These are phyloP conservation scores for Suillus sp. DNA, from an alignment of 768 basidiomycete species.

Conservation along the genomic window DNA sequence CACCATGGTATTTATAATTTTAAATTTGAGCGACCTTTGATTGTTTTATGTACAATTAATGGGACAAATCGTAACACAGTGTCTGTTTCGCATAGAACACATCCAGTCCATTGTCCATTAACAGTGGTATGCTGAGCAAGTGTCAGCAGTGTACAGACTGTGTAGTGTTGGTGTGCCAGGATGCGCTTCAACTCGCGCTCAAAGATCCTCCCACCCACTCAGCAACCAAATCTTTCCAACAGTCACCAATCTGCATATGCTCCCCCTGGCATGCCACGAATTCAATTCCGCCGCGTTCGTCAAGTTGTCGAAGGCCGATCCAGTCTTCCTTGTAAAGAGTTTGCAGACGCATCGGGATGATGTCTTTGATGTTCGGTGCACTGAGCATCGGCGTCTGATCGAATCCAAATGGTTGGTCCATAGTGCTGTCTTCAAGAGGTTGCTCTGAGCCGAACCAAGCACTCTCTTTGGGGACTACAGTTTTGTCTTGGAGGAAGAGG, in stretches of 20 bases:
- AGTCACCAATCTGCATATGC: conserved; percentile 73
- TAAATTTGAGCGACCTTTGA: not conserved
- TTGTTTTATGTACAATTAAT: too few species aligned
- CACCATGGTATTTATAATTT: not conserved
- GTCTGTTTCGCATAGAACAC: not conserved
- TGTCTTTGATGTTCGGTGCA: conserved; percentile 26
- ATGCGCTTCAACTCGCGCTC: not conserved
- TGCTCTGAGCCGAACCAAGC: conserved; percentile 84
- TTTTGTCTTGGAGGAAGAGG: conserved; percentile 71
- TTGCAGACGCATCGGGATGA: conserved; percentile 74
- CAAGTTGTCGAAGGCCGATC: conserved; percentile 75
- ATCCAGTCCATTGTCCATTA: not conserved
- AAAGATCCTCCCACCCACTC: conserved; percentile 40
- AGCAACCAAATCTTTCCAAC: conserved; percentile 58
- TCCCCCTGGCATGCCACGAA: conserved; percentile 67
- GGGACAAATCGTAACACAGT: not conserved
- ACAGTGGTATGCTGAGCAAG: not conserved
- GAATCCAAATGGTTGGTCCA: conserved; percentile 2
- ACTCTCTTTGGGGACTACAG: conserved; percentile 82
- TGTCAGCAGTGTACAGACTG: not conserved
- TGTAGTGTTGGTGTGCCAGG: not conserved
- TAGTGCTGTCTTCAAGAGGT: conserved; percentile 26
- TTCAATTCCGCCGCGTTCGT: conserved; percentile 61
- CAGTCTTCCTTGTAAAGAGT: conserved; percentile 77
- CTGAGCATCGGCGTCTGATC: conserved; percentile 19